Conservation (phyloP, 495 filamentous ascomycete genomes). For the Penicillium coffeae region DNA sequence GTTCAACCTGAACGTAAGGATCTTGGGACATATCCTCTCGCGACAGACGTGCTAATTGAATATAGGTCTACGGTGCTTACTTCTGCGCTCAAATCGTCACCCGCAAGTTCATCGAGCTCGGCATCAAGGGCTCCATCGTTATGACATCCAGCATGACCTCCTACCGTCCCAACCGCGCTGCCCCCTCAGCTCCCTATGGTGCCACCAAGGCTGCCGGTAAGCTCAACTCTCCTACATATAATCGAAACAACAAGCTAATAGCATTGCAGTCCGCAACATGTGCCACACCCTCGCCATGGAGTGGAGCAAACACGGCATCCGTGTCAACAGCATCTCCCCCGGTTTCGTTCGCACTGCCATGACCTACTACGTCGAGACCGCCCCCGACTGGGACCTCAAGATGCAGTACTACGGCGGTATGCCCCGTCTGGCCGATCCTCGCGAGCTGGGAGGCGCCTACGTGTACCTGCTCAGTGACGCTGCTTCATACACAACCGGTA, state of each 20-base stretch:
- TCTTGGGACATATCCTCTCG: not conserved
- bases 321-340: constrained; percentile 37
- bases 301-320: constrained; percentile 45
- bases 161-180: constrained; percentile 38
- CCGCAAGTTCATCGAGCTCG: constrained; percentile 38
- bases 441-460: constrained; percentile 41
- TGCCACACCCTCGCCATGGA: constrained; percentile 46
- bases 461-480: constrained; percentile 35
- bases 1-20: constrained; percentile 40
- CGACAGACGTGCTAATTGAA: too few relatives aligned
- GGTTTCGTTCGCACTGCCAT: constrained; percentile 38
- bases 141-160: constrained; percentile 44
- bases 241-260: not conserved
- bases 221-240: too few relatives aligned
- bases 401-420: constrained; percentile 47
- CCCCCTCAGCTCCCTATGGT: constrained; percentile 28
- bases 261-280: constrained; percentile 26
- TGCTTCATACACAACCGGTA: constrained; percentile 33
- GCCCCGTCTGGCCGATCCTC: constrained; percentile 35
- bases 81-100: constrained; percentile 35
- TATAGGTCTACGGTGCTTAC: constrained; percentile 38
- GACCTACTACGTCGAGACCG: constrained; percentile 37
- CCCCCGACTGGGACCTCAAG: constrained; percentile 38
- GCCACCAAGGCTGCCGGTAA: constrained; percentile 31
- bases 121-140: constrained; percentile 39